These are phyloP conservation scores for Peronospora farinosa DNA, from an alignment of 352 stramenopile species.

Conservation along the genomic window DNA sequence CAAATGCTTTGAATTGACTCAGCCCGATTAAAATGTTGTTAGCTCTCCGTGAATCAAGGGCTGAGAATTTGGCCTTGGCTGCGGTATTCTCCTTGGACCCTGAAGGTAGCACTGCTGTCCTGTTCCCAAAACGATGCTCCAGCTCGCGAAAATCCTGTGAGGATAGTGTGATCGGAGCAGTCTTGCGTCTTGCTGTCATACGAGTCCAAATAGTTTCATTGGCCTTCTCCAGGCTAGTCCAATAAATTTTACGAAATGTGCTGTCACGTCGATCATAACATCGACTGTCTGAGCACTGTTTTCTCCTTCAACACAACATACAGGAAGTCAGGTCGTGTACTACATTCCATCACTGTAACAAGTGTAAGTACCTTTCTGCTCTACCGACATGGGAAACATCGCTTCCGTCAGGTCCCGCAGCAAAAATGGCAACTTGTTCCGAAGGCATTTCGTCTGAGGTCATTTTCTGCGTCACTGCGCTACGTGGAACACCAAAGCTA, in stretches of 20 bases:
- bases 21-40: conserved; percentile 82
- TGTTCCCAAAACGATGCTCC: conserved; percentile 47
- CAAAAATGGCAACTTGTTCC: conserved; percentile 58
- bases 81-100: conserved; percentile 14
- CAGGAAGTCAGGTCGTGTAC: no score
- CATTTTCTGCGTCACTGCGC: conserved; percentile 75
- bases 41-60: conserved; percentile 61
- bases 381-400: not conserved
- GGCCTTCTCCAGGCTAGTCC: conserved; percentile 62
- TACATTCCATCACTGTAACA: no score
- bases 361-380: conserved; percentile 8
- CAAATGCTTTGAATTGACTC: conserved; percentile 62
- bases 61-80: conserved; percentile 45
- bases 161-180: conserved; percentile 64
- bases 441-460: conserved; percentile 58
- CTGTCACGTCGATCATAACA: conserved; percentile 29
- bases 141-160: conserved; percentile 63
- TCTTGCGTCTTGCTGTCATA: conserved; percentile 51
- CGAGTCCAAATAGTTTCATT: conserved; percentile 70
- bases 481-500: conserved; percentile 59
- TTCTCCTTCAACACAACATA: no score
- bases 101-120: conserved; percentile 6
- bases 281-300: no score
- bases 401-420: conserved; percentile 36
- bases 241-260: conserved; percentile 76